These are phyloP conservation scores for Boeremia exigua DNA, from an alignment of 2,329 filamentous ascomycete species.

Conservation along the genomic window DNA sequence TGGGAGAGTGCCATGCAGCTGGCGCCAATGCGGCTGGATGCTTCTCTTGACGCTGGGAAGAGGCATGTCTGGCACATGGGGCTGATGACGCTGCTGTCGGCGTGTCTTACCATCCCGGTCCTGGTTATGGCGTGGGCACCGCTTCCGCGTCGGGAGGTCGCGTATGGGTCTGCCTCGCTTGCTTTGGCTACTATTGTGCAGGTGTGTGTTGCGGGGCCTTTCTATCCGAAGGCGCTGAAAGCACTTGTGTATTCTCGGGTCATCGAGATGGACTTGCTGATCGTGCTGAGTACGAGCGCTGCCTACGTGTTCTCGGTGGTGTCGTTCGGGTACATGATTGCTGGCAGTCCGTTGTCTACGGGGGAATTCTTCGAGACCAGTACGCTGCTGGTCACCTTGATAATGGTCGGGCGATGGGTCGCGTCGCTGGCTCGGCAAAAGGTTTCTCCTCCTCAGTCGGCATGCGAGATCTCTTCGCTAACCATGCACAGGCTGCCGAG, in stretches of 20 bases:
- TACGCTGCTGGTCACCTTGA: slow-evolving; percentile 60
- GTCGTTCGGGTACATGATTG: slow-evolving; percentile 51
- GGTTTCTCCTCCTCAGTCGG: neutral
- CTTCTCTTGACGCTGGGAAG: slow-evolving; percentile 57
- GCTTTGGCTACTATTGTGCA: slow-evolving; percentile 72
- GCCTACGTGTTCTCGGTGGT: slow-evolving; percentile 69
- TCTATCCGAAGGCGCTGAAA: slow-evolving; percentile 71
- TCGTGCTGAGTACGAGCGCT: slow-evolving; percentile 70
- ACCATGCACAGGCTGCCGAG: slow-evolving; percentile 47
- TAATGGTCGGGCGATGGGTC: slow-evolving; percentile 59
- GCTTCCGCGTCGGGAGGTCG: slow-evolving; percentile 53
- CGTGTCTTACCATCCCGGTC: slow-evolving; percentile 50
- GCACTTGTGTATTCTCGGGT: slow-evolving; percentile 64
- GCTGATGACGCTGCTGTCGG: slow-evolving; percentile 45
- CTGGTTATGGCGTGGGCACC: slow-evolving; percentile 73
- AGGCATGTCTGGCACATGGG: slow-evolving; percentile 62
- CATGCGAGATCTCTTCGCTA: neutral
- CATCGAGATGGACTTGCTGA: slow-evolving; percentile 73
- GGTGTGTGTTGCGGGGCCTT: slow-evolving; percentile 65
- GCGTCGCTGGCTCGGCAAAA: slow-evolving; percentile 56
- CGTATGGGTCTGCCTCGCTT: slow-evolving; percentile 63
- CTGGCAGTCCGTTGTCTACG: slow-evolving; percentile 47
- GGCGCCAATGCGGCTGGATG: slow-evolving; percentile 55
- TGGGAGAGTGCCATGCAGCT: slow-evolving; percentile 46
- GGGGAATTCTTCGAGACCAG: slow-evolving; percentile 63